Conservation (phyloP, 768 basidiomycete species). For the Termitomyces bulborhizus region DNA sequence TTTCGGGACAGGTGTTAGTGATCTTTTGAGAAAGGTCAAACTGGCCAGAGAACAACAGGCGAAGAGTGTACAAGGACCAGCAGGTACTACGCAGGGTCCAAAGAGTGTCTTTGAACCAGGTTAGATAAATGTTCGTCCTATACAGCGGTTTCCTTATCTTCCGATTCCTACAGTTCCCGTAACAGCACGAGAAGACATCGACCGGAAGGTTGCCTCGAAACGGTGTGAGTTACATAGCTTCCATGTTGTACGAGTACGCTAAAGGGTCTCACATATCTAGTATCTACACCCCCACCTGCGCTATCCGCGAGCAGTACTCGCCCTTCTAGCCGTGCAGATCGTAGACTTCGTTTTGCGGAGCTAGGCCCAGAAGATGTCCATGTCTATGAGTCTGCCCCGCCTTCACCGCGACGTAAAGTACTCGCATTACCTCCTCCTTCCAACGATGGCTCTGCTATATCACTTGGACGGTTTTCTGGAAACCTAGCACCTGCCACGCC, state of each 20-base stretch:
- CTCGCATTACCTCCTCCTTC: conserved; percentile 55
- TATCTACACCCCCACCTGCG: conserved; percentile 37
- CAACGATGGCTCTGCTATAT: conserved; percentile 32
- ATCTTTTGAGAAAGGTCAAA: conserved; percentile 52
- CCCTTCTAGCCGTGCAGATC: conserved; percentile 51
- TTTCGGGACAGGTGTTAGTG: conserved; percentile 62
- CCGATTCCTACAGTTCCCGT: conserved; percentile 7
- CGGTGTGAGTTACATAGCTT: conserved; percentile 10
- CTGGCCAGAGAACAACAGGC: conserved; percentile 35
- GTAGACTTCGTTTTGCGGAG: conserved; percentile 71
- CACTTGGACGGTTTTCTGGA: conserved; percentile 31
- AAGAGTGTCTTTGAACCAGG: conserved; percentile 13
- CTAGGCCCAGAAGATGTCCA: conserved; percentile 68
- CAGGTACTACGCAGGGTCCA: not conserved
- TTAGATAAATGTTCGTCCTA: not conserved
- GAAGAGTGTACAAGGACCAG: not conserved
- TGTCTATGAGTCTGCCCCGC: conserved; percentile 77
- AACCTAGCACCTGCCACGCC: conserved; percentile 13
- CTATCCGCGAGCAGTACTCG: conserved; percentile 47
- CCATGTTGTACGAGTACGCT: not conserved
- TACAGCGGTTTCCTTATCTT: not conserved
- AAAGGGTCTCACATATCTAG: conserved; percentile 9
- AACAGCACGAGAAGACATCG: conserved; percentile 10
- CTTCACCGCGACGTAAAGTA: conserved; percentile 59
- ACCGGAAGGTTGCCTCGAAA: conserved; percentile 1